Evolutionary conservation across 2,329 filamentous ascomycete species (phyloP).

Genomic region (Thermochaetoides dissita): DNA sequence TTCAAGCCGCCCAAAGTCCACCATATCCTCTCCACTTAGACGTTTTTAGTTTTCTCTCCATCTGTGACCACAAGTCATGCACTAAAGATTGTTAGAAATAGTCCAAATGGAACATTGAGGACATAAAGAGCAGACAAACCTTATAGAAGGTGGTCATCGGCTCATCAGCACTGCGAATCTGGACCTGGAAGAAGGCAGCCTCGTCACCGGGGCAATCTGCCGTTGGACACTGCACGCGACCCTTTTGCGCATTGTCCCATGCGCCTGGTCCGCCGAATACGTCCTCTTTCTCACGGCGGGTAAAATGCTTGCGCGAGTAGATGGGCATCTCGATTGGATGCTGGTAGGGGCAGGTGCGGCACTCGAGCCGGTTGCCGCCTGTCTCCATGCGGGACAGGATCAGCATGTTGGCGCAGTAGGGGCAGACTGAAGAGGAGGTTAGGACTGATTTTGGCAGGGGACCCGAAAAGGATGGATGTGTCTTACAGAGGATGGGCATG

Average conservation of each 20-base stretch:
- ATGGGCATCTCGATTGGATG: constrained; percentile 66
- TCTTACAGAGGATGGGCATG: constrained; percentile 17
- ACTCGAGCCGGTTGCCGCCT: constrained; percentile 73
- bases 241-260: constrained; percentile 86
- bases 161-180: constrained; percentile 96
- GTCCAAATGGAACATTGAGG: neutral
- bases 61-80: constrained; percentile 50
- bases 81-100: constrained; percentile 26
- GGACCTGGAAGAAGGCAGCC: constrained; percentile 91
- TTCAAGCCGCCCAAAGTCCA: neutral
- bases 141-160: constrained; percentile 96
- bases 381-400: constrained; percentile 50
- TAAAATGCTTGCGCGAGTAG: constrained; percentile 72
- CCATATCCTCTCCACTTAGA: neutral
- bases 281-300: constrained; percentile 75
- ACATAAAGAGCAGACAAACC: constrained; percentile 29
- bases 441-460: neutral
- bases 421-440: constrained; percentile 47
- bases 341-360: constrained; percentile 88
- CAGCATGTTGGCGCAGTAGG: constrained; percentile 70
- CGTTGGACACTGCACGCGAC: constrained; percentile 66
- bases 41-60: constrained; percentile 49
- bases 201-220: constrained; percentile 67
- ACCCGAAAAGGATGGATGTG: neutral
- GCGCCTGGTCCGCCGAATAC: constrained; percentile 78